phyloP scores from a whole-genome alignment of 805 yeast species.

The Metschnikowia picachoensis region DNA sequence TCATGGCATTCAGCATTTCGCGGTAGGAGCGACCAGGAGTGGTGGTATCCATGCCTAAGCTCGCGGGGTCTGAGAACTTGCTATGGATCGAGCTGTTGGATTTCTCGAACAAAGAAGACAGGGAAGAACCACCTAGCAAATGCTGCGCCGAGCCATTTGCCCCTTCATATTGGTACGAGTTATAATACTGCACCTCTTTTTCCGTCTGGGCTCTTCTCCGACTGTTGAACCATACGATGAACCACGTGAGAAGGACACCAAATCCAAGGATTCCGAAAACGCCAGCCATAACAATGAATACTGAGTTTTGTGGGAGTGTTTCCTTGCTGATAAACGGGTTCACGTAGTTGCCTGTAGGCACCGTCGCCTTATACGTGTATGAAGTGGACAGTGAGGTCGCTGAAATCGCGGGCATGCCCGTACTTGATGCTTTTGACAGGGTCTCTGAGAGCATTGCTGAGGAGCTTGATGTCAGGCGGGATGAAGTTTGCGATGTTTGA shows the following conservation, averaged over 20 bases:
- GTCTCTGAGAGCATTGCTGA: background rate
- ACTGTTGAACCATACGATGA: constrained; percentile 17
- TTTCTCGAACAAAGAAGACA: constrained; percentile 24
- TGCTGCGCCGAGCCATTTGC: constrained; percentile 8
- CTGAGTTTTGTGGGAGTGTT: constrained; percentile 31
- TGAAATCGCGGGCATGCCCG: constrained; percentile 7
- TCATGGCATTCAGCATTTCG: constrained; percentile 19
- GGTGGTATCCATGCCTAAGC: constrained; percentile 11
- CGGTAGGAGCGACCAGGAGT: constrained; percentile 30
- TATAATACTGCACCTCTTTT: constrained; percentile 28
- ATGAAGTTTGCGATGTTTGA: background rate
- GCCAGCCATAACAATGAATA: constrained; percentile 33
- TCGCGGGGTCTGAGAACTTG: constrained; percentile 9
- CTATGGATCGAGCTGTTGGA: constrained; percentile 13
- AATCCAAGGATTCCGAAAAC: constrained; percentile 20
- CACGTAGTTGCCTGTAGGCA: constrained; percentile 8
- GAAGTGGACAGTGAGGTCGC: constrained; percentile 6
- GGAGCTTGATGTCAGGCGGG: background rate
- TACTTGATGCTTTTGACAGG: background rate
- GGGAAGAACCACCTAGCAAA: constrained; percentile 15
- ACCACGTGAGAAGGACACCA: constrained; percentile 19
- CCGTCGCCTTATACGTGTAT: constrained; percentile 10
- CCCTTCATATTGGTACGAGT: constrained; percentile 12
- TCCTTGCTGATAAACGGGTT: constrained; percentile 22
- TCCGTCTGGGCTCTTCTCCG: constrained; percentile 26